Conservation (phyloP, 2,329 filamentous ascomycete genomes). For the Sarocladiaceae sp. region DNA sequence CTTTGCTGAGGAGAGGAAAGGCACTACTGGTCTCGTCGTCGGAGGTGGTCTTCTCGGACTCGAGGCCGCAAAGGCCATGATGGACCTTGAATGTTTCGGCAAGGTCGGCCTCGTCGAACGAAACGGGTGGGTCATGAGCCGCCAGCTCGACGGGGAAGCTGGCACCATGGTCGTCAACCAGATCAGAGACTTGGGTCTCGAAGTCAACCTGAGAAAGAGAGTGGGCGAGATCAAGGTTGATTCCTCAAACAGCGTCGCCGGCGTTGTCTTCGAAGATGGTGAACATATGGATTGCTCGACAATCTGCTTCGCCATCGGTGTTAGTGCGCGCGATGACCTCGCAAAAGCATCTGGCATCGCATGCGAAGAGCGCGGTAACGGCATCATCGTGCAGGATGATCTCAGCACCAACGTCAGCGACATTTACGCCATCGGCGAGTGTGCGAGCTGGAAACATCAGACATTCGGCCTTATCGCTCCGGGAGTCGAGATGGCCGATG, state of each 20-base stretch:
- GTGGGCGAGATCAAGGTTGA: slow-evolving; percentile 67
- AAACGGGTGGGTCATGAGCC: slow-evolving; percentile 73
- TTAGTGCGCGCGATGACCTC: slow-evolving; percentile 73
- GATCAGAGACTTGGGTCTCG: slow-evolving; percentile 69
- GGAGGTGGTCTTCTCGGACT: slow-evolving; percentile 80
- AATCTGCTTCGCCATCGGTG: slow-evolving; percentile 85
- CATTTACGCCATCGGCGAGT: slow-evolving; percentile 86
- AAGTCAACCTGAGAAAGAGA: slow-evolving; percentile 70
- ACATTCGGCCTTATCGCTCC: slow-evolving; percentile 86
- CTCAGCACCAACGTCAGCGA: slow-evolving; percentile 64
- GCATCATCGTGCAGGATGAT: slow-evolving; percentile 63
- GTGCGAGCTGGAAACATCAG: slow-evolving; percentile 81
- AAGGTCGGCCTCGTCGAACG: slow-evolving; percentile 75
- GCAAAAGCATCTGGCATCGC: slow-evolving; percentile 63
- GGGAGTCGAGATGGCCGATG: slow-evolving; percentile 87
- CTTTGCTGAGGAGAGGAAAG: slow-evolving; percentile 62
- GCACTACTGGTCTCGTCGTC: slow-evolving; percentile 67
- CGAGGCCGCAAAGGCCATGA: slow-evolving; percentile 88
- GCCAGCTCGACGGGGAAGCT: slow-evolving; percentile 77
- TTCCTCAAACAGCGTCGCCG: slow-evolving; percentile 60
- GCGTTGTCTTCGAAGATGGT: slow-evolving; percentile 75
- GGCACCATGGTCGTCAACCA: slow-evolving; percentile 78
- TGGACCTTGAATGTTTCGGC: slow-evolving; percentile 69
- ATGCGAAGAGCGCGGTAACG: slow-evolving; percentile 62
- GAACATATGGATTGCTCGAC: slow-evolving; percentile 71